Evolutionary conservation across 2,329 filamentous ascomycete genomes (phyloP).

Genomic region (Reticulascus tulasneorum): DNA sequence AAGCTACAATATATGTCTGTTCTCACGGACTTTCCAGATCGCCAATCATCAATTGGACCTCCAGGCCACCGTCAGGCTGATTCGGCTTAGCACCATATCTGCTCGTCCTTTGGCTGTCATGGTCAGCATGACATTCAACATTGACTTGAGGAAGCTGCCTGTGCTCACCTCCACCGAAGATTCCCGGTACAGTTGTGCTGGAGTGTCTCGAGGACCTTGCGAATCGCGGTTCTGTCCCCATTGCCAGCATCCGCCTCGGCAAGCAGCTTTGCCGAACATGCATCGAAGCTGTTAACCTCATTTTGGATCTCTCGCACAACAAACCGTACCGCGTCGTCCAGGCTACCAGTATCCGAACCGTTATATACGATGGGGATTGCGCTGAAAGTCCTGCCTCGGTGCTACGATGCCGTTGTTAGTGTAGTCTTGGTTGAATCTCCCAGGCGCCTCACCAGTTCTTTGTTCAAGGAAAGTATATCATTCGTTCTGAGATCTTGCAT

Average conservation of each 20-base stretch:
- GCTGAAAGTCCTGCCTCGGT: constrained; percentile 5
- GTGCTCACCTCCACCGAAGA: constrained; percentile 10
- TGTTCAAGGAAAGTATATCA: constrained; percentile 9
- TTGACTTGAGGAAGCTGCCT: too few relatives aligned
- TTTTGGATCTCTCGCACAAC: constrained; percentile 8
- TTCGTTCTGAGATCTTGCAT: constrained; percentile 12
- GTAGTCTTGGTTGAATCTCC: not conserved
- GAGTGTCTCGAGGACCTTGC: constrained; percentile 3
- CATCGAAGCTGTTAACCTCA: constrained; percentile 7
- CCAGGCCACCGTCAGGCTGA: too few relatives aligned
- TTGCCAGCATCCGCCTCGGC: constrained; percentile 1
- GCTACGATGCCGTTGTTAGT: constrained; percentile 3
- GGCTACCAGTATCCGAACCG: not conserved
- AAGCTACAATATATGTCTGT: too few relatives aligned
- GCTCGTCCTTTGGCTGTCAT: too few relatives aligned
- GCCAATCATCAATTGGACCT: too few relatives aligned
- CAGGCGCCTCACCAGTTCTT: constrained; percentile 6
- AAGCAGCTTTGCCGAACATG: constrained; percentile 7
- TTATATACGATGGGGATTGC: constrained; percentile 9
- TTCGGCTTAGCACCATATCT: too few relatives aligned
- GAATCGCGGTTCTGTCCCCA: not conserved
- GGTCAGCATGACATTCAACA: too few relatives aligned
- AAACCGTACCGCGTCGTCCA: constrained; percentile 3
- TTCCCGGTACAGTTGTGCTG: constrained; percentile 13
- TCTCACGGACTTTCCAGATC: not conserved